These are phyloP conservation scores for Lactifluus piperatus DNA, from an alignment of 768 basidiomycete species.

Conservation along the genomic window DNA sequence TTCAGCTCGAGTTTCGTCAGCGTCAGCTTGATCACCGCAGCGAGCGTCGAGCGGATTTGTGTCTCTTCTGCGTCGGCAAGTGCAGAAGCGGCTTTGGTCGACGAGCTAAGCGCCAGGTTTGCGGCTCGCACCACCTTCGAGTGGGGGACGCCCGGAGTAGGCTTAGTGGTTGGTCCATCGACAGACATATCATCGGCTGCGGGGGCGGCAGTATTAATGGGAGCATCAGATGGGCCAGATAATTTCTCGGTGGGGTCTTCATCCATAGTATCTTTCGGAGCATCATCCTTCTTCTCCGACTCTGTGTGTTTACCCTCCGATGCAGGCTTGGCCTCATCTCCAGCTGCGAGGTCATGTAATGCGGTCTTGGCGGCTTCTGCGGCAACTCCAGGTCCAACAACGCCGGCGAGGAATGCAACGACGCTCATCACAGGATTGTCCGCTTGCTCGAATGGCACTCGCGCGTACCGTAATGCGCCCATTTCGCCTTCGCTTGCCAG, in stretches of 20 bases:
- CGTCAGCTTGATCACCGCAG: constrained; percentile 77
- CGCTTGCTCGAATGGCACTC: constrained; percentile 86
- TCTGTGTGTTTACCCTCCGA: constrained; percentile 24
- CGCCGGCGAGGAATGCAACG: constrained; percentile 92
- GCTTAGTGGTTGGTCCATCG: constrained; percentile 34
- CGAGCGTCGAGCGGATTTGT: constrained; percentile 69
- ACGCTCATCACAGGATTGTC: constrained; percentile 99
- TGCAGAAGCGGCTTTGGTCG: constrained; percentile 71
- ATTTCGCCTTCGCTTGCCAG: constrained; percentile 66
- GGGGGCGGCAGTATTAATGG: constrained; percentile 18
- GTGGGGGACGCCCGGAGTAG: constrained; percentile 43
- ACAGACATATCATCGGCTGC: constrained; percentile 39
- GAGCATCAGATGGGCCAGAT: constrained; percentile 12
- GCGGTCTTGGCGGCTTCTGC: constrained; percentile 91
- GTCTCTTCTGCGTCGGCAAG: constrained; percentile 79
- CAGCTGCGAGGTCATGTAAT: constrained; percentile 67
- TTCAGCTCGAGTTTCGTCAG: constrained; percentile 89
- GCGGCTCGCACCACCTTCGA: constrained; percentile 79
- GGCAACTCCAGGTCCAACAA: constrained; percentile 83
- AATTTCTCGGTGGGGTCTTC: constrained; percentile 15
- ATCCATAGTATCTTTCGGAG: constrained; percentile 25
- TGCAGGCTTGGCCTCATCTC: constrained; percentile 22
- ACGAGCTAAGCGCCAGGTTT: constrained; percentile 78
- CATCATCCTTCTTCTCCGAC: constrained; percentile 32
- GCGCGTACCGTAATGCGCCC: constrained; percentile 65